A percentile compares a stretch with the other conserved stretches of the same genome.
Conservation (phyloP, 2,329 filamentous ascomycete species). For the Aureobasidium namibiae region DNA sequence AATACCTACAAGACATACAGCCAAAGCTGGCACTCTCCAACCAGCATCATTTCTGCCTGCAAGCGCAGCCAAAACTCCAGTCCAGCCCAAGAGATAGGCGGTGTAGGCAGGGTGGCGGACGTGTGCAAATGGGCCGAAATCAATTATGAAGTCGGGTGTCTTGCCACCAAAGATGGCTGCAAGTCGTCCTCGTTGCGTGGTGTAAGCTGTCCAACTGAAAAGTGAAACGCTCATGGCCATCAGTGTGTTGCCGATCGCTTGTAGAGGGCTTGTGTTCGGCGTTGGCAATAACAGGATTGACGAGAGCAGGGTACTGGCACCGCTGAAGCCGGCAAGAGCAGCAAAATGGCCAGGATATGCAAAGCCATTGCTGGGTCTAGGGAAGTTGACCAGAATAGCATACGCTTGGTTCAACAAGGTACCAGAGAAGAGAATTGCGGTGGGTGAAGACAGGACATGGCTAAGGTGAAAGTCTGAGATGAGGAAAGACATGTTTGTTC, state of each 20-base stretch:
- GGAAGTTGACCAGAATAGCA: slow-evolving; percentile 4
- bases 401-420: not conserved
- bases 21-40: not conserved
- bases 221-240: not conserved
- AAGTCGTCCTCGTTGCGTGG: slow-evolving; percentile 2
- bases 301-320: not conserved
- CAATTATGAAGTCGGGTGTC: slow-evolving; percentile 3
- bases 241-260: not conserved
- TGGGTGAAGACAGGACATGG: not conserved
- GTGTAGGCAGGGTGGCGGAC: slow-evolving; percentile 7
- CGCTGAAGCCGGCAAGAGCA: not conserved
- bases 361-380: slow-evolving; percentile 7
- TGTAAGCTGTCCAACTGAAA: slow-evolving; percentile 3
- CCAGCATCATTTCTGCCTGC: not conserved
- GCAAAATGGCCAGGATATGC: slow-evolving; percentile 7
- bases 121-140: slow-evolving; percentile 3
- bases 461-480: not conserved
- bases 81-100: slow-evolving; percentile 4
- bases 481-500: not conserved
- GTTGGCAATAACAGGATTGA: not conserved
- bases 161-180: slow-evolving; percentile 6
- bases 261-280: not conserved
- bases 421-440: not conserved
- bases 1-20: not conserved
- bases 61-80: not conserved